Percentiles rank a stretch among this genome's conserved stretches.
phyloP scores from a whole-genome alignment of 2,329 filamentous ascomycete species.

The Stagonosporopsis vannaccii region DNA sequence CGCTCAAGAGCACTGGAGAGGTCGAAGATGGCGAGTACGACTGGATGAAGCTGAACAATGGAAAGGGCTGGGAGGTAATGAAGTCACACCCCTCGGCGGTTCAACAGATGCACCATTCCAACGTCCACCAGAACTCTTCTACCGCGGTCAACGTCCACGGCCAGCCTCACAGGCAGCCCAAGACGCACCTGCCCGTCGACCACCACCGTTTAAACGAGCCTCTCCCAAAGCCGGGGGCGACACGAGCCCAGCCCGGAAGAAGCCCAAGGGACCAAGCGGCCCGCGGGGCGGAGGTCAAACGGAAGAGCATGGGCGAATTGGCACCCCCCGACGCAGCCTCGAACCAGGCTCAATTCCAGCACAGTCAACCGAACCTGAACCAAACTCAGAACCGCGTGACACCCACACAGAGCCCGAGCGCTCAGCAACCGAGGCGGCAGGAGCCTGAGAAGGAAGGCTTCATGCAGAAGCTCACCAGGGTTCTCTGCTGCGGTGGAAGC shows the following conservation, averaged over 20 bases:
- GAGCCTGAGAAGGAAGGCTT: slow-evolving; percentile 75
- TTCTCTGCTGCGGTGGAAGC: slow-evolving; percentile 76
- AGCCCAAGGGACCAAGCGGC: slow-evolving; percentile 43
- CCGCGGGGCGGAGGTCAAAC: slow-evolving; percentile 56
- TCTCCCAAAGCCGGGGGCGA: slow-evolving; percentile 67
- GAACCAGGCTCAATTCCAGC: slow-evolving; percentile 95
- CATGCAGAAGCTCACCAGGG: slow-evolving; percentile 92
- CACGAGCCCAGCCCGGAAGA: slow-evolving; percentile 58
- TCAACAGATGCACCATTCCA: slow-evolving; percentile 76
- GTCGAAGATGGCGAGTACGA: slow-evolving; percentile 98
- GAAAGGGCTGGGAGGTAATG: slow-evolving; percentile 88
- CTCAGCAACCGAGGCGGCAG: slow-evolving; percentile 62
- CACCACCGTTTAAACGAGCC: slow-evolving; percentile 56
- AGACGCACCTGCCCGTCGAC: slow-evolving; percentile 56
- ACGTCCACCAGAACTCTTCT: slow-evolving; percentile 79
- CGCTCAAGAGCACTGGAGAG: slow-evolving; percentile 91
- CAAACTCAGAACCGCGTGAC: slow-evolving; percentile 63
- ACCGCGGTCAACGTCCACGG: slow-evolving; percentile 82
- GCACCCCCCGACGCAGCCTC: slow-evolving; percentile 81
- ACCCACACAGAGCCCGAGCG: slow-evolving; percentile 50
- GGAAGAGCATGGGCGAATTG: slow-evolving; percentile 79
- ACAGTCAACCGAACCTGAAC: slow-evolving; percentile 83
- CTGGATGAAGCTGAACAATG: slow-evolving; percentile 98
- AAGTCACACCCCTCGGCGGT: slow-evolving; percentile 74
- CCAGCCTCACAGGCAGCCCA: slow-evolving; percentile 68